phyloP scores from a whole-genome alignment of 75 land plant species.

The Pinus albicaulis region DNA sequence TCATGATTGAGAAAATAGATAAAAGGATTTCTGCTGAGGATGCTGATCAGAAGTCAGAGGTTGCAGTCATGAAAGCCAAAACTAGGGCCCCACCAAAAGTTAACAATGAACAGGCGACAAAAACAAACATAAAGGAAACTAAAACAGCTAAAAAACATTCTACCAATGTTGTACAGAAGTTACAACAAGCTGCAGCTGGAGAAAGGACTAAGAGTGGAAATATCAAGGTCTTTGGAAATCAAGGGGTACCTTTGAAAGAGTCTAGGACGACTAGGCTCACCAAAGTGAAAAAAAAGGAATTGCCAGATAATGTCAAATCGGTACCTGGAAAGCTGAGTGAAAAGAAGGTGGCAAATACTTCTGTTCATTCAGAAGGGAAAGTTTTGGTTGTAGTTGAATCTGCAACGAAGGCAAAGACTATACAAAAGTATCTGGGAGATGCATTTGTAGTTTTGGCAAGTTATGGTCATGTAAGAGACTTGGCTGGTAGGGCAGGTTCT shows the following conservation, averaged over 20 bases:
- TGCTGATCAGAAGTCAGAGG: not conserved
- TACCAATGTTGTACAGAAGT: not conserved
- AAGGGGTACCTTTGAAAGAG: not conserved
- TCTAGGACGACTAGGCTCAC: not conserved
- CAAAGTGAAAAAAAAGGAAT: not conserved
- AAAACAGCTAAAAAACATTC: not conserved
- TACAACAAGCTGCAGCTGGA: too few species aligned
- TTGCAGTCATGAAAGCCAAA: not conserved
- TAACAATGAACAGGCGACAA: not conserved
- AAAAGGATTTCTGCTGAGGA: not conserved
- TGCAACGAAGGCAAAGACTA: constrained; percentile 86
- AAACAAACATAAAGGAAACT: not conserved
- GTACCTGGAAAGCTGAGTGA: not conserved
- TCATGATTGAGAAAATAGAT: not conserved
- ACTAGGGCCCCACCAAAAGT: not conserved
- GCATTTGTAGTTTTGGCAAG: constrained; percentile 81
- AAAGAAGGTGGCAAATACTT: not conserved
- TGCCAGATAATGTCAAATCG: not conserved
- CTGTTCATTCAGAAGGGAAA: constrained; percentile 22
- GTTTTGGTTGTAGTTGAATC: constrained; percentile 94
- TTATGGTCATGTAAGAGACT: constrained; percentile 95
- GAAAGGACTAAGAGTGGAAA: not conserved
- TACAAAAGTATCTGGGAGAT: constrained; percentile 85
- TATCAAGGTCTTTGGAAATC: not conserved
- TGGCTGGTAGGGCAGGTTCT: constrained; percentile 90